Evolutionary conservation across 1,139 yeast species (phyloP).

Genomic region (Diutina sp.): DNA sequence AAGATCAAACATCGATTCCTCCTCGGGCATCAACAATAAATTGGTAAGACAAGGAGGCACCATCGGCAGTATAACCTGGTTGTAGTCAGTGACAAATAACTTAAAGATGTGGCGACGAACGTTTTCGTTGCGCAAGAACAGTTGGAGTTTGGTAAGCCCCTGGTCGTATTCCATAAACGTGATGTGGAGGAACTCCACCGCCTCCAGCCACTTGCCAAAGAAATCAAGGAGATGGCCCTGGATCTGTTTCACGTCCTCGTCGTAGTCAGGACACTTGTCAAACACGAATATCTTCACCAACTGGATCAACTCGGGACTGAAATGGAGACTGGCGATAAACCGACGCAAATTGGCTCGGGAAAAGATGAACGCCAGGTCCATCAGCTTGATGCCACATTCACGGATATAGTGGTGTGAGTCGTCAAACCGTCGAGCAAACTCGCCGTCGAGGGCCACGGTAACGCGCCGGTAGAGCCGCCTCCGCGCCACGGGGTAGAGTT

Average conservation of each 20-base stretch:
- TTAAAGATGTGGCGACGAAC: slow-evolving; percentile 20
- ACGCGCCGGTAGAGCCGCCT: slow-evolving; percentile 18
- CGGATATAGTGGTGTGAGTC: slow-evolving; percentile 10
- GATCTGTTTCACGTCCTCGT: slow-evolving; percentile 7
- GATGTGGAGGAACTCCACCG: slow-evolving; percentile 21
- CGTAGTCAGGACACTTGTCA: slow-evolving; percentile 18
- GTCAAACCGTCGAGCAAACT: slow-evolving; percentile 14
- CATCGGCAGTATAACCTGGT: slow-evolving; percentile 15
- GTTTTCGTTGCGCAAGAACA: slow-evolving; percentile 14
- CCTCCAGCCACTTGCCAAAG: slow-evolving; percentile 15
- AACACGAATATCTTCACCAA: slow-evolving; percentile 19
- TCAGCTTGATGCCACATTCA: slow-evolving; percentile 19
- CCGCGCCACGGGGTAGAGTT: slow-evolving; percentile 13
- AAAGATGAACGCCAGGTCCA: slow-evolving; percentile 21
- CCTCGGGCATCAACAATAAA: slow-evolving; percentile 22
- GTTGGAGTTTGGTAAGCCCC: slow-evolving; percentile 16
- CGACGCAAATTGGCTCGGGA: slow-evolving; percentile 9
- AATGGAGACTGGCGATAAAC: slow-evolving; percentile 12
- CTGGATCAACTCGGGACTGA: slow-evolving; percentile 12
- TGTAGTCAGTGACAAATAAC: slow-evolving; percentile 16
- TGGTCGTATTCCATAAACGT: slow-evolving; percentile 18
- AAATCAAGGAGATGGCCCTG: slow-evolving; percentile 16
- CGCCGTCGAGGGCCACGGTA: slow-evolving; percentile 19
- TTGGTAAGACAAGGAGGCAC: slow-evolving; percentile 19
- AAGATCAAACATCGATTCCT: slow-evolving; percentile 13